Conservation (phyloP, 495 filamentous ascomycete genomes). For the Cryomyces antarcticus region DNA sequence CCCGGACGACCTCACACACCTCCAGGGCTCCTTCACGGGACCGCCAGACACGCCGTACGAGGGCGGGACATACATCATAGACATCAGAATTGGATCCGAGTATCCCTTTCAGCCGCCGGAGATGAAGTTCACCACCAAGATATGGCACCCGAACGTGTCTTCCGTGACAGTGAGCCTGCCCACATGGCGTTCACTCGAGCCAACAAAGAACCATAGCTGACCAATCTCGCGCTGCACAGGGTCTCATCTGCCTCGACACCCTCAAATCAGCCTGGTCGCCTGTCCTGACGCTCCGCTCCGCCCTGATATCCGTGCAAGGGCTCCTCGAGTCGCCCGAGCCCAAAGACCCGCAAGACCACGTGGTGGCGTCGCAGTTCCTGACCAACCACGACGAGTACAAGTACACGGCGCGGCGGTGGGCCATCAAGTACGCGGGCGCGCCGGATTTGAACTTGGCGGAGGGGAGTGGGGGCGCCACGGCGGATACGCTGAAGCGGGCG, state of each 20-base stretch:
- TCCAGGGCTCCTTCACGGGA: slow-evolving; percentile 66
- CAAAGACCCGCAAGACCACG: slow-evolving; percentile 90
- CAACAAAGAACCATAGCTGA: slow-evolving; percentile 1
- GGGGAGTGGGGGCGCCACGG: slow-evolving; percentile 27
- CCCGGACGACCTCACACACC: slow-evolving; percentile 62
- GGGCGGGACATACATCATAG: slow-evolving; percentile 63
- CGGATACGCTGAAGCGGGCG: slow-evolving; percentile 19
- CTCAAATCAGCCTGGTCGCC: slow-evolving; percentile 81
- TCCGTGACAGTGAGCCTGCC: slow-evolving; percentile 58
- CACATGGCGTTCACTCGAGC: background rate
- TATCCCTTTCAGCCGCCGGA: slow-evolving; percentile 86
- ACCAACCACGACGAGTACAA: slow-evolving; percentile 59
- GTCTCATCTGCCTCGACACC: slow-evolving; percentile 93
- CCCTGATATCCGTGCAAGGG: slow-evolving; percentile 78
- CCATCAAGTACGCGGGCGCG: slow-evolving; percentile 63
- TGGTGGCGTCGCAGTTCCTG: slow-evolving; percentile 84
- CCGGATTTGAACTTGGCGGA: slow-evolving; percentile 33
- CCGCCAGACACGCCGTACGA: slow-evolving; percentile 91
- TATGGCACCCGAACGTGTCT: slow-evolving; percentile 97
- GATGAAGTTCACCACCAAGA: slow-evolving; percentile 86
- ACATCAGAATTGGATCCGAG: slow-evolving; percentile 69
- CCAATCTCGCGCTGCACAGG: slow-evolving; percentile 27
- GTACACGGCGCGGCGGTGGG: slow-evolving; percentile 75
- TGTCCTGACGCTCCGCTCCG: slow-evolving; percentile 87
- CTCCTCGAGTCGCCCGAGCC: slow-evolving; percentile 87